phyloP scores from a whole-genome alignment of 169 alveolate species.

The Plasmodium gonderi region DNA sequence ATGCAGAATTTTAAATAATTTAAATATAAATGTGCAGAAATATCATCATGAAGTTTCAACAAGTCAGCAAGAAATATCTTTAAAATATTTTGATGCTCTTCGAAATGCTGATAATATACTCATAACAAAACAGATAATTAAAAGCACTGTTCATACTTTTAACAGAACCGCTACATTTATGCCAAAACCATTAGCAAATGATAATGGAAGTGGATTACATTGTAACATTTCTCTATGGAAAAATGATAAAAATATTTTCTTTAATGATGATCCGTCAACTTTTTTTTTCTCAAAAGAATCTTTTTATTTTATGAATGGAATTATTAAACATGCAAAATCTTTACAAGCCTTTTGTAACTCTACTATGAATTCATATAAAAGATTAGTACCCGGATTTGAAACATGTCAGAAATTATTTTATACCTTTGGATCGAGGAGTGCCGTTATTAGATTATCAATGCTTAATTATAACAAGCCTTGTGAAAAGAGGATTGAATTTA shows the following conservation, averaged over 20 bases:
- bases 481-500: conserved; percentile 85
- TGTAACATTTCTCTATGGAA: conserved; percentile 86
- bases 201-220: conserved; percentile 87
- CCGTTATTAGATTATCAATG: conserved; percentile 87
- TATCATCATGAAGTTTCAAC: conserved; percentile 90
- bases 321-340: conserved; percentile 84
- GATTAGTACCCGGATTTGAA: conserved; percentile 87
- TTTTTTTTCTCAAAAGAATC: conserved; percentile 80
- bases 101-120: conserved; percentile 80
- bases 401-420: conserved; percentile 82
- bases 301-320: conserved; percentile 84
- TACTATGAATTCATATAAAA: conserved; percentile 85
- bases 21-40: conserved; percentile 83
- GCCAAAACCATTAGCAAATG: conserved; percentile 86
- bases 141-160: conserved; percentile 78
- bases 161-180: conserved; percentile 87
- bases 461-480: conserved; percentile 52
- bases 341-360: conserved; percentile 86
- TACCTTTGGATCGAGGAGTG: conserved; percentile 85
- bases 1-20: conserved; percentile 68
- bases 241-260: conserved; percentile 81
- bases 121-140: conserved; percentile 79
- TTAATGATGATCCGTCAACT: conserved; percentile 78
- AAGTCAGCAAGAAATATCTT: conserved; percentile 86
- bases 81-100: conserved; percentile 75